Evolutionary conservation across 2,329 filamentous ascomycete species (phyloP), one percentile per base, ranked within the genome.

Genomic region (Chaetomium olivaceum): DNA sequence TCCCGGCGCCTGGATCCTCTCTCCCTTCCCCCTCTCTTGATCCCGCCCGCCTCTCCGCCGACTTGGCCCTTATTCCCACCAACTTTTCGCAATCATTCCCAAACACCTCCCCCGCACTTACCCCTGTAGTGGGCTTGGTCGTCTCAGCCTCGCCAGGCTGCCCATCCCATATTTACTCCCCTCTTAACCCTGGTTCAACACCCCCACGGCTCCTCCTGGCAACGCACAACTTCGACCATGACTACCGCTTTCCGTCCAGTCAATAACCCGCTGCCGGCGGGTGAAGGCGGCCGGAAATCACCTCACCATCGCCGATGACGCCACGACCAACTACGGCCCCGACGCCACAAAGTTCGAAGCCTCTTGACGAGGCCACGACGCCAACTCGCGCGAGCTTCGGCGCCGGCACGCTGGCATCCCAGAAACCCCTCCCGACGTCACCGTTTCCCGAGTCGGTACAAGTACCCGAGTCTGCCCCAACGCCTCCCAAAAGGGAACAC

Each of bases 171-270:
- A 73, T 70, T 68, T 70, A 69, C 65, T 68, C 64, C 63, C 27
- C 67, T 61, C 57, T 19, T 63, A 33, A 59, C 48, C 60, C 65
- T 61, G 58, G 58, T 58, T 64, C 63, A 59, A 61, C 4, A 68
- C 66, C 69, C 64, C 61, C 68, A 67, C 61, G 58, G 23, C 66
- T 67, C 57, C 56, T 62, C 56, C 19, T 23, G 25, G 65, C 50
- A 50, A 61, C 63, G 27, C 61, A 59, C 29, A 58, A 50, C 67
- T 59, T 52, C 69, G 73, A 74, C 69, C 72, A 80, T 75, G 72
- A 86, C 87, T 84, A 80, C 85, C 70, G 79, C 82, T 65, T 89
- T 89, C 75, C 81, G 83, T 73, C 82, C 87, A 68, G 85, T 88
- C 74, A 89, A 88, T 76, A 83, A 82, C 67, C 82, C 80, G 64